Evolutionary conservation across 2,329 filamentous ascomycete genomes (phyloP).

Genomic region (Claviceps arundinis): DNA sequence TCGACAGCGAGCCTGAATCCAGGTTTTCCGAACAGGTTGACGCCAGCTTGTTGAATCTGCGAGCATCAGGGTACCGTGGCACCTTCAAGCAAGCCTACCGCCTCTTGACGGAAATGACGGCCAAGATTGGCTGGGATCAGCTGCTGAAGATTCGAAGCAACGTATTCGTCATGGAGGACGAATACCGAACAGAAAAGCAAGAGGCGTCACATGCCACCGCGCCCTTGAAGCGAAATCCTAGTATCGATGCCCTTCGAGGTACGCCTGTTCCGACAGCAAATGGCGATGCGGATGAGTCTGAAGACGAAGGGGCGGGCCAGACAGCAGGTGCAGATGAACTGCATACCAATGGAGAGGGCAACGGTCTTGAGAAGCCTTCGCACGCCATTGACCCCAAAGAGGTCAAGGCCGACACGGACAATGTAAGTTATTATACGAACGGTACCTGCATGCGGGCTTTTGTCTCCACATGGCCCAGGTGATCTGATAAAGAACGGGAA

Average conservation of each 20-base stretch:
- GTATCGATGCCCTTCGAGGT: conserved; percentile 64
- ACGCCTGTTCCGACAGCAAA: conserved; percentile 48
- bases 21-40: conserved; percentile 78
- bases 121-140: conserved; percentile 96
- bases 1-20: conserved; percentile 79
- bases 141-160: conserved; percentile 87
- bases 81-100: conserved; percentile 93
- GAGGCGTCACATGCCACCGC: conserved; percentile 33
- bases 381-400: conserved; percentile 67
- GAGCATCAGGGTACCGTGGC: conserved; percentile 81
- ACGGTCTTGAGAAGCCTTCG: conserved; percentile 59
- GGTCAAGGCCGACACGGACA: conserved; percentile 61
- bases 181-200: conserved; percentile 82
- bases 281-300: conserved; percentile 24
- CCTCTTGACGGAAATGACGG: conserved; percentile 87
- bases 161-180: conserved; percentile 99
- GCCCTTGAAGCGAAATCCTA: conserved; percentile 54
- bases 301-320: conserved; percentile 18
- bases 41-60: conserved; percentile 69
- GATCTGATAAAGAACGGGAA: neutral
- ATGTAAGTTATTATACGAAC: conserved; percentile 31
- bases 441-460: no score
- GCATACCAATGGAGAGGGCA: conserved; percentile 25
- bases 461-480: no score
- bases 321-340: conserved; percentile 19